Conservation (phyloP, 805 yeast species). For the Jamesozyma gamospora region DNA sequence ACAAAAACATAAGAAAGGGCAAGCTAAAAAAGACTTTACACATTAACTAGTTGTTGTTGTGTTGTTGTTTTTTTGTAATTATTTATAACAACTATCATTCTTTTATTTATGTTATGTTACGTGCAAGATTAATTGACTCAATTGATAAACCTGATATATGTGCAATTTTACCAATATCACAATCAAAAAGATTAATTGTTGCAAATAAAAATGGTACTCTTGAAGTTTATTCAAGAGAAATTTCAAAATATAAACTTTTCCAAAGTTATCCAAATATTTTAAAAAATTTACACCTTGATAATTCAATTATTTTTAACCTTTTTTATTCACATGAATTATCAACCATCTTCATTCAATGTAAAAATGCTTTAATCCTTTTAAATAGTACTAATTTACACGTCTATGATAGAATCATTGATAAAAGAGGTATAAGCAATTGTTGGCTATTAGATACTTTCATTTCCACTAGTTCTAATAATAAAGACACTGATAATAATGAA, state of each 20-base stretch:
- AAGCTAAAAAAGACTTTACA: no score
- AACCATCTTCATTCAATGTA: slow-evolving; percentile 24
- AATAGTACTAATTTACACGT: slow-evolving; percentile 24
- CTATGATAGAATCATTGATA: slow-evolving; percentile 27
- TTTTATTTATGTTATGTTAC: slow-evolving; percentile 20
- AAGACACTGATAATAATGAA: neutral
- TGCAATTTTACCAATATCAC: slow-evolving; percentile 19
- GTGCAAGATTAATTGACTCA: slow-evolving; percentile 14
- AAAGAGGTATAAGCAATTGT: slow-evolving; percentile 20
- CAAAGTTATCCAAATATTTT: slow-evolving; percentile 23
- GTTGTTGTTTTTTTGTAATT: no score
- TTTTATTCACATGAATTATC: slow-evolving; percentile 18
- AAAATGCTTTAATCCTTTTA: slow-evolving; percentile 17
- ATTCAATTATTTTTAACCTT: slow-evolving; percentile 13
- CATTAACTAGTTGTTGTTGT: no score
- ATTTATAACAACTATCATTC: neutral
- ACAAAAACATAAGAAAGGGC: no score
- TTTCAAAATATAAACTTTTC: slow-evolving; percentile 13
- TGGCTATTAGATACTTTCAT: slow-evolving; percentile 17
- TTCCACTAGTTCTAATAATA: neutral
- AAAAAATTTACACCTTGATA: slow-evolving; percentile 14
- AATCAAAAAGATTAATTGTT: slow-evolving; percentile 19
- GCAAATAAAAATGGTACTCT: slow-evolving; percentile 23
- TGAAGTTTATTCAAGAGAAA: slow-evolving; percentile 22
- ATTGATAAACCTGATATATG: slow-evolving; percentile 15